Base-by-base conservation (phyloP, 805 yeast genomes). In the Cephaloascus albidus region DNA sequence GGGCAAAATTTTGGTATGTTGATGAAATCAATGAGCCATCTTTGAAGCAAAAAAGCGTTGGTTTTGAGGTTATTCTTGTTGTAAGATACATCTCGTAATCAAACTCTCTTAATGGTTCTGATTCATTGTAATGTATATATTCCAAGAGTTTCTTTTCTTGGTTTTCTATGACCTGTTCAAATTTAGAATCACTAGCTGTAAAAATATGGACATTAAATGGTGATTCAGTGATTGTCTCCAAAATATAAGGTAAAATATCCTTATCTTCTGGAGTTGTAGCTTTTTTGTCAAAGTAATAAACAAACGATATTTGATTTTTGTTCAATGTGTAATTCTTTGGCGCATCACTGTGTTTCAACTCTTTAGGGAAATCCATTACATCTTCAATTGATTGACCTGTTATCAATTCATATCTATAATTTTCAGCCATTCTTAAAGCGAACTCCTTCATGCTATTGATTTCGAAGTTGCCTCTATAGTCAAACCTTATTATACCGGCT, bases 11-110 rank as follows among this genome's bases (percentile, higher is more conserved):
- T 46, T 74, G 83, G 45, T 57, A 80, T 4, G 79, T 69, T 3
- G 62, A 59, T 0, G 85, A 70, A 26, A 72, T 50, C 40, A 74
- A 52, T 12, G 76, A 61, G 39, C 73, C 71, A 39, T 81, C 81
- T 47, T 74, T 80, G 54, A 80, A 72, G 18, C 81, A 61, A 23
- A 78, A 57, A 16, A 84, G 48, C 14, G 85, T 76, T 2, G 94
- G 94, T 28, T 64, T 63, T 5, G 80, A 66, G 0, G 87, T 68
- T 19, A 78, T 53, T 2, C 81, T 65, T 20, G 75, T 71, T 18
- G 82, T 63, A 15, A 65, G 55, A 44, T 64, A 66, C 61, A 72
- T 54, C 16, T 68, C 70, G 38, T 68, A 64, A 51, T 76, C 63
- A 44, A 65, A 71, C 34, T 48, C 50, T 16, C 58, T 53, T 3